Evolutionary conservation across 2,329 filamentous ascomycete genomes (phyloP).

Genomic region (Nemania diffusa): DNA sequence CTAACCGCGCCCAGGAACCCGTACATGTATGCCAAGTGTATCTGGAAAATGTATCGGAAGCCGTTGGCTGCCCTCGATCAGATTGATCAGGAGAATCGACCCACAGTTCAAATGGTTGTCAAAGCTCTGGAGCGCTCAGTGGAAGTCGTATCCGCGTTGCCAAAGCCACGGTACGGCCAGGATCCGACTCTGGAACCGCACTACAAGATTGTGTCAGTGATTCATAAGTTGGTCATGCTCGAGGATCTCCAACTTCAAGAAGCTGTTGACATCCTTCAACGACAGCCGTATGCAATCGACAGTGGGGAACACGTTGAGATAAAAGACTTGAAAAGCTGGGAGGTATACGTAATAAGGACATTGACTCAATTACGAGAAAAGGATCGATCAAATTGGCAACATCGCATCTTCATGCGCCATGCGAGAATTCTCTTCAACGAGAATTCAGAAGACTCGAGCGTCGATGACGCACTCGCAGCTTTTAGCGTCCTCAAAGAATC

Average conservation of each 20-base stretch:
- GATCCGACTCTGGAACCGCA: slow-evolving; percentile 91
- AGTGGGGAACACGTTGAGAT: slow-evolving; percentile 59
- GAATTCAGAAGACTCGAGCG: slow-evolving; percentile 52
- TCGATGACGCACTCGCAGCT: slow-evolving; percentile 78
- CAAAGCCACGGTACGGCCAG: slow-evolving; percentile 65
- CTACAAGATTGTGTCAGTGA: slow-evolving; percentile 85
- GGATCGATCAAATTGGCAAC: slow-evolving; percentile 95
- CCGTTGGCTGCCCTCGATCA: slow-evolving; percentile 56
- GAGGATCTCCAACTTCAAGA: slow-evolving; percentile 60
- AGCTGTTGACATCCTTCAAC: slow-evolving; percentile 63
- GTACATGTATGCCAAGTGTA: slow-evolving; percentile 70
- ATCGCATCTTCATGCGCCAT: slow-evolving; percentile 85
- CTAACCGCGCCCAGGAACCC: slow-evolving; percentile 57
- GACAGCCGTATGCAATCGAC: slow-evolving; percentile 64
- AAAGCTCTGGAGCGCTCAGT: slow-evolving; percentile 62
- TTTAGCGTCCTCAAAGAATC: slow-evolving; percentile 78
- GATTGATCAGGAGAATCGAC: slow-evolving; percentile 54
- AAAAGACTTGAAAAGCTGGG: slow-evolving; percentile 71
- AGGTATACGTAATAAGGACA: slow-evolving; percentile 63
- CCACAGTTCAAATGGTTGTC: slow-evolving; percentile 57
- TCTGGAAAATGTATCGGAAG: slow-evolving; percentile 72
- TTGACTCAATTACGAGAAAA: slow-evolving; percentile 68
- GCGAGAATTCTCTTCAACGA: slow-evolving; percentile 65
- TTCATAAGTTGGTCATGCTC: slow-evolving; percentile 80
- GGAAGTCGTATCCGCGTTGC: slow-evolving; percentile 60